Base-by-base conservation (phyloP, 495 filamentous ascomycete species). In the Clavariopsis aquatica region DNA sequence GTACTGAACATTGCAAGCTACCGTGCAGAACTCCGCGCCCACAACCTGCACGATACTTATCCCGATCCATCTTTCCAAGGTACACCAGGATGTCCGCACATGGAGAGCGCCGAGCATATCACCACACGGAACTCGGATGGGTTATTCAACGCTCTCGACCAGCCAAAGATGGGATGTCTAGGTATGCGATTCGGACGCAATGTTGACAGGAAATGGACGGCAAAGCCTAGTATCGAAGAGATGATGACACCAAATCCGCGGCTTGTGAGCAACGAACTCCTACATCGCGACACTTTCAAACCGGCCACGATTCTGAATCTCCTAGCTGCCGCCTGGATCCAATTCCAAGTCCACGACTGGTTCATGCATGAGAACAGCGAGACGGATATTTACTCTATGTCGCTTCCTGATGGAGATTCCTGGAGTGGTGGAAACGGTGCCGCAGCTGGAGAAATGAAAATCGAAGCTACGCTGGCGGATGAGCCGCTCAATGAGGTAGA, bases 301-400 rank as follows among this genome's bases (percentile, higher is more conserved):
- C 78, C 77, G 0, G 78, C 78, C 17, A 78, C 77, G 5, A 75
- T 69, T 12, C 38, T 80, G 29, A 80, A 80, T 66, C 41, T 80
- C 49, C 68, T 80, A 15, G 78, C 78, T 1, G 78, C 78, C 2
- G 78, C 78, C 0, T 80, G 78, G 78, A 80, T 80, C 28, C 78
- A 80, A 64, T 80, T 80, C 59, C 78, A 80, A 54, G 69, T 38
- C 3, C 27, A 56, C 29, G 19, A 38, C 19, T 29, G 78, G 77
- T 71, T 75, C 27, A 61, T 65, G 27, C 76, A 80, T 59, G 64
- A 71, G 27, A 60, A 71, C 23, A 58, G 65, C 56, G 46, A 63
- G 9, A 60, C 49, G 1, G 65, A 77, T 13, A 68, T 55, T 9
- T 60, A 75, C 27, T 26, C 71, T 6, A 59, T 78, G 8, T 73